phyloP scores from a whole-genome alignment of 495 filamentous ascomycete genomes.

The Cryomyces minteri region DNA sequence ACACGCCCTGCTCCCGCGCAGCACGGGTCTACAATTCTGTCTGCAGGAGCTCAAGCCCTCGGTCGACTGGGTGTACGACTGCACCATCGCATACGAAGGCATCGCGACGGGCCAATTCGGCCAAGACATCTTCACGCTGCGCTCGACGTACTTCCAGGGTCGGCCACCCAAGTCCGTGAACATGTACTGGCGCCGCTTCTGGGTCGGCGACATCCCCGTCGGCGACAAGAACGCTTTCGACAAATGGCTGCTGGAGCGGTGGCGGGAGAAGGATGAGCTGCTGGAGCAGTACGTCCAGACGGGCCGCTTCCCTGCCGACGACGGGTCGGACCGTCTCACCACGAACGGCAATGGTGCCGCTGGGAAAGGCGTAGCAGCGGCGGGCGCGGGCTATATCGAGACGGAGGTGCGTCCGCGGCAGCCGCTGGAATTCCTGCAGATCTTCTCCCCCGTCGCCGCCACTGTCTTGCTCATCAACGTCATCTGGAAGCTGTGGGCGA shows the following conservation, averaged over 20 bases:
- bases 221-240: conserved; percentile 44
- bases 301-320: conserved; percentile 49
- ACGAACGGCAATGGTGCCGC: conserved; percentile 12
- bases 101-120: conserved; percentile 42
- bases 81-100: conserved; percentile 71
- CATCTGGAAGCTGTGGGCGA: conserved; percentile 6
- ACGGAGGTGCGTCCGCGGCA: conserved; percentile 33
- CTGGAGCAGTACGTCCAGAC: conserved; percentile 51
- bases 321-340: conserved; percentile 23
- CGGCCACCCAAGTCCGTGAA: conserved; percentile 68
- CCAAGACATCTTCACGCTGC: conserved; percentile 57
- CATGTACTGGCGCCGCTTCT: conserved; percentile 67
- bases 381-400: conserved; percentile 35
- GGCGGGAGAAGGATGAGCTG: conserved; percentile 64
- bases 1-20: conserved; percentile 54
- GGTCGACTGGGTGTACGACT: conserved; percentile 70
- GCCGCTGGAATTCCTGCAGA: conserved; percentile 23
- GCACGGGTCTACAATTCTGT: conserved; percentile 59
- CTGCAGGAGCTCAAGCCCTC: conserved; percentile 51
- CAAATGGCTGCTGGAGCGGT: conserved; percentile 53
- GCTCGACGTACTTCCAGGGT: conserved; percentile 55
- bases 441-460: conserved; percentile 13
- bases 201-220: conserved; percentile 45
- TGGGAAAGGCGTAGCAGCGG: conserved; percentile 1
- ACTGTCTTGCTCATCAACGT: conserved; percentile 10